Percentiles rank a stretch among this genome's conserved stretches.
Evolutionary conservation across 2,329 filamentous ascomycete genomes (phyloP).

Genomic region (Aspergillus piperis): DNA sequence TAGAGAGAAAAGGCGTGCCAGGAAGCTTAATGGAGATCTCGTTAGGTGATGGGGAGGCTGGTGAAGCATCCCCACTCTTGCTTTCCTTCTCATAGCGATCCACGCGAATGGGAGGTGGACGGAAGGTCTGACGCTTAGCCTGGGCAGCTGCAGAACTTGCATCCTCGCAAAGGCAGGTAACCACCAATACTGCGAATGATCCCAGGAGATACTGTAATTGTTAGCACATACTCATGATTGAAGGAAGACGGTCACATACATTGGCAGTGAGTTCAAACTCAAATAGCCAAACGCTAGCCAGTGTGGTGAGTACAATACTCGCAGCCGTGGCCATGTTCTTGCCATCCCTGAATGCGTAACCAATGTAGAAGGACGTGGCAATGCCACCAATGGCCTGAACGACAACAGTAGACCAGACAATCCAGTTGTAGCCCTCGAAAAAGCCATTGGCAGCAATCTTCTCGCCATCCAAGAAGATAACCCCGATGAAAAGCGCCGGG

Average conservation of each 20-base stretch:
- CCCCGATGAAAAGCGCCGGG: constrained; percentile 80
- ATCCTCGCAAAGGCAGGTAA: constrained; percentile 82
- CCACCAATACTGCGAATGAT: constrained; percentile 73
- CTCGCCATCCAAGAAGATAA: constrained; percentile 82
- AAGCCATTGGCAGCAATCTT: constrained; percentile 83
- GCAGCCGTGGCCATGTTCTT: constrained; percentile 94
- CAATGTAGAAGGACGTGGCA: constrained; percentile 77
- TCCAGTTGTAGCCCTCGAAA: constrained; percentile 90
- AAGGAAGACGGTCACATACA: constrained; percentile 57
- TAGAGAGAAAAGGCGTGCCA: constrained; percentile 50
- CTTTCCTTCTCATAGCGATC: constrained; percentile 75
- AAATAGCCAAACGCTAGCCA: constrained; percentile 85
- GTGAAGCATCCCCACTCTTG: constrained; percentile 48
- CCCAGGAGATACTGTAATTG: constrained; percentile 73
- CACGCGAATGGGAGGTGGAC: constrained; percentile 56
- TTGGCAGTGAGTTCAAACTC: constrained; percentile 71
- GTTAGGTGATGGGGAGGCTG: constrained; percentile 36
- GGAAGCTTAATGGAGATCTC: constrained; percentile 51
- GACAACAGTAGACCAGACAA: constrained; percentile 82
- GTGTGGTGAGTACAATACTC: constrained; percentile 82
- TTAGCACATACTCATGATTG: constrained; percentile 11
- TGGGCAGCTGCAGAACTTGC: constrained; percentile 37
- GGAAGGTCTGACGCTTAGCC: constrained; percentile 52
- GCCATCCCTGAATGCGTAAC: constrained; percentile 83
- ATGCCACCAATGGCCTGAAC: constrained; percentile 84